Evolutionary conservation across 2,329 filamentous ascomycete genomes (phyloP).

Genomic region (Sordariomycetes sp.): DNA sequence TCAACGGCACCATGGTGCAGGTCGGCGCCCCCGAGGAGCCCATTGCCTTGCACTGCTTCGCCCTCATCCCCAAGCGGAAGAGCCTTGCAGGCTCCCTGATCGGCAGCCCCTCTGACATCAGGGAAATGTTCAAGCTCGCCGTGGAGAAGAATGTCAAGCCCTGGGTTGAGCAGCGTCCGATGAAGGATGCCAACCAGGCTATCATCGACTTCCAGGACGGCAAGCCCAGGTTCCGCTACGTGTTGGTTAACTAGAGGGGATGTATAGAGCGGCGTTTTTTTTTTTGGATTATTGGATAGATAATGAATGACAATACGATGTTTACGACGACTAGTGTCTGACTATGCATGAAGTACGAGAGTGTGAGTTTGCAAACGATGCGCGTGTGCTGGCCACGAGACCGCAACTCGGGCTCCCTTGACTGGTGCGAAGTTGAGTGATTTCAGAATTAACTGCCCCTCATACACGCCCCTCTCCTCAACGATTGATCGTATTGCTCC

Average conservation of each 20-base stretch:
- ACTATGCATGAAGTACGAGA: background rate
- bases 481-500: background rate
- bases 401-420: background rate
- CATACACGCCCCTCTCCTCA: background rate
- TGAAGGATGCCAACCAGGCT: conserved; percentile 42
- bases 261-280: background rate
- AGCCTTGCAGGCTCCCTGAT: conserved; percentile 33
- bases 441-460: background rate
- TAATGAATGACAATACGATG: background rate
- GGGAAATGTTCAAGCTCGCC: conserved; percentile 45
- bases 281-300: background rate
- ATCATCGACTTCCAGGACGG: conserved; percentile 43
- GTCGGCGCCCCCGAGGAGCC: conserved; percentile 17
- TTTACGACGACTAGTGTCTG: background rate
- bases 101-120: conserved; percentile 35
- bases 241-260: conserved; percentile 24
- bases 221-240: conserved; percentile 33
- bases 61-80: conserved; percentile 44
- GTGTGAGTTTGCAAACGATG: background rate
- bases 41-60: conserved; percentile 35
- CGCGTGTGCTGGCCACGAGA: too few relatives aligned
- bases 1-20: conserved; percentile 13
- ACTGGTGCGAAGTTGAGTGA: background rate
- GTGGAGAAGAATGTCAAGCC: conserved; percentile 43
- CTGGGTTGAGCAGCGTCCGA: conserved; percentile 39